A percentile compares a stretch with the other conserved stretches of the same genome.
Conservation (phyloP, 352 stramenopile species). For the Pythium guiyangense region DNA sequence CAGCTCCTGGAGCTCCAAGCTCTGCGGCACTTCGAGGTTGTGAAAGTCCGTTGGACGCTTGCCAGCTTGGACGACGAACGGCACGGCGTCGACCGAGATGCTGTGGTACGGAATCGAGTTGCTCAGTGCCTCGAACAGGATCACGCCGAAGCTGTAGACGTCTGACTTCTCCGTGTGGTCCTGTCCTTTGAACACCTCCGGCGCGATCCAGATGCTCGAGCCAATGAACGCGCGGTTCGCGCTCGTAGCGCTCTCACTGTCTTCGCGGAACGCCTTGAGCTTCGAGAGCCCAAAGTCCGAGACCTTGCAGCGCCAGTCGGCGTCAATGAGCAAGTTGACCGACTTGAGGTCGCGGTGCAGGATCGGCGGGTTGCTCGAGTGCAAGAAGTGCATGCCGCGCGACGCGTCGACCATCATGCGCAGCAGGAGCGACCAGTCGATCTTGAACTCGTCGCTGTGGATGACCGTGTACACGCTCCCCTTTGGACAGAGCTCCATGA, state of each 20-base stretch:
- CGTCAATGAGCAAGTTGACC: constrained; percentile 87
- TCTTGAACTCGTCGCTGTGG: constrained; percentile 65
- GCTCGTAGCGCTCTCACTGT: constrained; percentile 27
- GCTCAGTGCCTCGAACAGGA: constrained; percentile 72
- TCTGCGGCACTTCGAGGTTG: constrained; percentile 39
- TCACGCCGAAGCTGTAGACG: constrained; percentile 86
- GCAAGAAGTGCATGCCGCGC: constrained; percentile 88
- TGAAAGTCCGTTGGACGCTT: constrained; percentile 80
- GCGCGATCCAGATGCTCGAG: constrained; percentile 89
- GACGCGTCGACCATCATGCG: constrained; percentile 87
- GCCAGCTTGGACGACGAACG: constrained; percentile 71
- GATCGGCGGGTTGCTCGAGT: constrained; percentile 85
- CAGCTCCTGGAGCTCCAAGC: constrained; percentile 58
- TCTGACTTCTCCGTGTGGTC: constrained; percentile 86
- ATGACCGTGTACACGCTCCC: constrained; percentile 84
- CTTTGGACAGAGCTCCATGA: constrained; percentile 88
- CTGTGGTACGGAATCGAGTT: constrained; percentile 64
- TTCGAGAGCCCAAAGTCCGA: constrained; percentile 87
- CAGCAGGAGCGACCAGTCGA: constrained; percentile 85
- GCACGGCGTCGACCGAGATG: constrained; percentile 79
- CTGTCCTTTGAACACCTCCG: constrained; percentile 87
- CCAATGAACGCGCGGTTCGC: constrained; percentile 64
- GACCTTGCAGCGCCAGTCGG: constrained; percentile 88
- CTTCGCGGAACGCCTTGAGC: constrained; percentile 75
- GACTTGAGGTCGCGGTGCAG: constrained; percentile 89